phyloP scores from a whole-genome alignment of 495 filamentous ascomycete species.

The Penicillium angulare region DNA sequence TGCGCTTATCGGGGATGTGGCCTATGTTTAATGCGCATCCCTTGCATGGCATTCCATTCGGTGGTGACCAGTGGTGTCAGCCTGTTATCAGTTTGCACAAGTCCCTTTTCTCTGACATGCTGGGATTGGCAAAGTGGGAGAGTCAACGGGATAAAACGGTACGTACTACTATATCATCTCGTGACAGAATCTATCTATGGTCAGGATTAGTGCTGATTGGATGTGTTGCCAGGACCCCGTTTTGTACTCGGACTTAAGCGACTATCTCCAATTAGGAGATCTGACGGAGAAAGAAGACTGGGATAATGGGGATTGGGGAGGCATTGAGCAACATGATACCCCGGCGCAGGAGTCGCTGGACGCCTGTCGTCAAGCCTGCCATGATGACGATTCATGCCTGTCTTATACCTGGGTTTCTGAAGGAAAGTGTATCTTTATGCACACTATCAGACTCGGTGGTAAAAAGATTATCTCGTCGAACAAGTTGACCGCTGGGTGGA shows the following conservation, averaged over 20 bases:
- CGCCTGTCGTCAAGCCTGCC: constrained; percentile 26
- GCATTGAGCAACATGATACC: constrained; percentile 21
- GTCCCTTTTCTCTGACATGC: constrained; percentile 25
- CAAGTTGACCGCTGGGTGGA: constrained; percentile 31
- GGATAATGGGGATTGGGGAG: constrained; percentile 36
- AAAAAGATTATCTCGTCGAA: constrained; percentile 5
- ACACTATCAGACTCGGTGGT: constrained; percentile 25
- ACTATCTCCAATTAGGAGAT: constrained; percentile 21
- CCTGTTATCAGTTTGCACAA: constrained; percentile 56
- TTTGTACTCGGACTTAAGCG: constrained; percentile 31
- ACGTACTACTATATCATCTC: too few relatives aligned
- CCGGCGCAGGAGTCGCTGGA: constrained; percentile 24
- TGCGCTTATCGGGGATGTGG: constrained; percentile 46
- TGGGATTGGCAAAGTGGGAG: constrained; percentile 24
- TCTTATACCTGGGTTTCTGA: constrained; percentile 27
- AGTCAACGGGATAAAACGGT: constrained; percentile 22
- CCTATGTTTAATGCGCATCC: constrained; percentile 52
- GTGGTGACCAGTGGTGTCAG: constrained; percentile 48
- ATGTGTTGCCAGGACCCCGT: constrained; percentile 26
- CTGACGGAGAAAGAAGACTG: constrained; percentile 23
- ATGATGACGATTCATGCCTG: constrained; percentile 25
- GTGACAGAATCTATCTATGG: too few relatives aligned
- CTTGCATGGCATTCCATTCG: constrained; percentile 37
- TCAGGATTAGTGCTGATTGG: too few relatives aligned
- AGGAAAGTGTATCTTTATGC: constrained; percentile 26